Base-by-base conservation (phyloP, 2,329 filamentous ascomycete species). In the Cladophialophora yegresii region DNA sequence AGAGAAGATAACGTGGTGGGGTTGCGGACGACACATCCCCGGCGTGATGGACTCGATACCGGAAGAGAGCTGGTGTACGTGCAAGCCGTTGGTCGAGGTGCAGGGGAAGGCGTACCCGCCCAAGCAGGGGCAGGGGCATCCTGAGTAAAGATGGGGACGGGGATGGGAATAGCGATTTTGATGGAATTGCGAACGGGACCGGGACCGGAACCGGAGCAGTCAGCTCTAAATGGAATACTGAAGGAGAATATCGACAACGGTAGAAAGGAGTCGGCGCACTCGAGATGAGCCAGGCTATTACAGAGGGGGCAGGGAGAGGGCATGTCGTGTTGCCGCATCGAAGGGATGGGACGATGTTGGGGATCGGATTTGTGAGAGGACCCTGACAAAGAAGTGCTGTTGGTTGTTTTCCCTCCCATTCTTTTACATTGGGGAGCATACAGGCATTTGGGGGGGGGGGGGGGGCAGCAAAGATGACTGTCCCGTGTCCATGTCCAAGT, bases 1-100 rank as follows among this genome's bases (percentile, higher is more conserved):
- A 82, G 82, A 80, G 56, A 84, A 84, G 66, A 69, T 76, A 36
- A 82, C 82, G 13, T 85, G 83, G 83, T 79, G 76, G 74, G 83
- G 82, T 61, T 84, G 83, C 72, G 82, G 82, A 55, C 74, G 74
- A 61, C 81, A 85, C 73, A 74, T 84, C 59, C 75, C 82, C 2
- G 70, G 73, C 2, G 84, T 87, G 58, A 83, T 87, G 79, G 79
- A 83, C 70, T 71, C 72, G 7, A 74, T 87, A 23, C 78, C 82
- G 2, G 75, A 77, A 20, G 74, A 78, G 4, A 75, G 85, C 54
- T 80, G 84, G 75, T 87, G 85, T 74, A 79, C 76, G 47, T 87
- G 85, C 73, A 77, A 78, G 58, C 83, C 83, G 7, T 82, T 81
- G 70, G 78, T 83, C 64, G 80, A 82, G 71, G 78, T 78, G 55